Base-by-base conservation (phyloP, 2,329 filamentous ascomycete species). In the Cytospora leucostoma region DNA sequence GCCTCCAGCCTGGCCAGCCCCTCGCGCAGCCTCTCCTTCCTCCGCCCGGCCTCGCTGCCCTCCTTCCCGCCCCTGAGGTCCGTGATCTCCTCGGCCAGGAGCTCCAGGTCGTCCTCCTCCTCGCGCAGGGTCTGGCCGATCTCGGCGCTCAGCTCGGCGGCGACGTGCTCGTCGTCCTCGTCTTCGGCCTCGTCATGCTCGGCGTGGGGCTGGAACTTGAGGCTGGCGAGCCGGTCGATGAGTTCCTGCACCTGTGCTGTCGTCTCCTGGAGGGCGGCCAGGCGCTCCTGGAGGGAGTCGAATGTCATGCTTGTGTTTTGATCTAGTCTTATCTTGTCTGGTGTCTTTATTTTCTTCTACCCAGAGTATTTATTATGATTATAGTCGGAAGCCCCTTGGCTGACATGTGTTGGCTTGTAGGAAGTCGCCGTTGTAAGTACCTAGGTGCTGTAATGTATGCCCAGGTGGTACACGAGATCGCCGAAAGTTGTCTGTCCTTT, bases 61-160 rank as follows among this genome's bases (percentile, higher is more conserved):
- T 79, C 76, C 62, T 73, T 74, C 2, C 80, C 80, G 3, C 80
- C 74, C 40, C 84, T 80, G 33, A 93, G 76, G 70, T 92, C 92
- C 66, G 90, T 84, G 34, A 92, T 82, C 71, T 97, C 93, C 72
- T 95, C 92, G 55, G 81, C 81, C 38, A 97, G 73, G 19, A 95
- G 76, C 74, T 96, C 93, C 67, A 95, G 84, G 64, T 96, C 92
- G 67, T 96, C 92, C 70, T 96, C 88, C 56, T 90, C 85, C 63
- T 91, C 88, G 69, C 91, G 89, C 65, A 97, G 77, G 19, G 84
- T 84, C 71, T 91, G 87, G 68, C 89, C 88, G 67, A 97, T 96
- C 74, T 97, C 93, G 27, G 85, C 82, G 67, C 87, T 86, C 38
- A 97, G 84, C 76, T 97, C 93, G 21, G 88, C 75, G 62, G 89